Conservation (phyloP, 352 stramenopile species). For the Phytophthora capsici region DNA sequence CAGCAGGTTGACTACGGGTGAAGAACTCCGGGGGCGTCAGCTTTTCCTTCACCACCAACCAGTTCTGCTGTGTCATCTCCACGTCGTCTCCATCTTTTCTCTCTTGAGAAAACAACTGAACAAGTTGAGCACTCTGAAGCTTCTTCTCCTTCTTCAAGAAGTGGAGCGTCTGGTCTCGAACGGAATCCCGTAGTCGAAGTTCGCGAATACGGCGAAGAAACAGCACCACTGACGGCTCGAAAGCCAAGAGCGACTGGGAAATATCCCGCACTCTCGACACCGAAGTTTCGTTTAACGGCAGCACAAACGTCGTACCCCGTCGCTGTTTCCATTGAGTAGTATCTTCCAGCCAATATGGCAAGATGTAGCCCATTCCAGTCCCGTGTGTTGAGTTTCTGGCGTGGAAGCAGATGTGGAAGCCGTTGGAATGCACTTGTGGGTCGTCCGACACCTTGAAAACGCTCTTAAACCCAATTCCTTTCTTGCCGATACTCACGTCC, state of each 20-base stretch:
- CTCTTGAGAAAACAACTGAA: conserved; percentile 49
- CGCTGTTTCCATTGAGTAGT: conserved; percentile 43
- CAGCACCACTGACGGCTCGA: conserved; percentile 82
- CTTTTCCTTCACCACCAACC: conserved; percentile 64
- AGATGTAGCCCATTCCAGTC: conserved; percentile 74
- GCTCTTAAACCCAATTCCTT: conserved; percentile 93
- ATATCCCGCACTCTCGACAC: conserved; percentile 55
- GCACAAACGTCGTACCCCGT: conserved; percentile 73
- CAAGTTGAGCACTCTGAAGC: conserved; percentile 34
- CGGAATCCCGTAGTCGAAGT: conserved; percentile 58
- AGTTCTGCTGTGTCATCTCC: conserved; percentile 48
- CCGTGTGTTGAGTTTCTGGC: conserved; percentile 54
- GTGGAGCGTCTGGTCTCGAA: conserved; percentile 36
- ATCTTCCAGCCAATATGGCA: conserved; percentile 81
- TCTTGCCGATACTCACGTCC: conserved; percentile 85
- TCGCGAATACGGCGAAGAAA: conserved; percentile 80
- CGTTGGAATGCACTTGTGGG: conserved; percentile 89
- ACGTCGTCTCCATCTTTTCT: conserved; percentile 13
- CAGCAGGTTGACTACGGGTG: conserved; percentile 35
- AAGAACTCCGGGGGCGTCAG: conserved; percentile 40
- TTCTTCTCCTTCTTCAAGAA: conserved; percentile 57
- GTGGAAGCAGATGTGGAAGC: conserved; percentile 86
- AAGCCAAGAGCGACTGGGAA: conserved; percentile 63
- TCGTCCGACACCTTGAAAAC: conserved; percentile 89
- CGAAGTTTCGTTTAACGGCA: conserved; percentile 71